phyloP scores from a whole-genome alignment of 2,329 filamentous ascomycete species.

The Paramyrothecium sp. region DNA sequence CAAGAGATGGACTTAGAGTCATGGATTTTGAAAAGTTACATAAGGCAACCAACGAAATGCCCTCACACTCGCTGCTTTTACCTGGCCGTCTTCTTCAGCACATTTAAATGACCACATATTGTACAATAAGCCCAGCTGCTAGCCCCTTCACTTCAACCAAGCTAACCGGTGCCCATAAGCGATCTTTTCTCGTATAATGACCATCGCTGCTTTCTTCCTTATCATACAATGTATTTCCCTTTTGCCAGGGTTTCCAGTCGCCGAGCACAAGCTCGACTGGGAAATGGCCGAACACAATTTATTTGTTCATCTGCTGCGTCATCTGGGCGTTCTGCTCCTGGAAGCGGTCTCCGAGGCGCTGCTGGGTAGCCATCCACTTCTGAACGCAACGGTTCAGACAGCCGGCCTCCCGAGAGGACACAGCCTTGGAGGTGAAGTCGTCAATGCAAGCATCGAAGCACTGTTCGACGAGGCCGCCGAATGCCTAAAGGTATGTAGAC shows the following conservation, averaged over 20 bases:
- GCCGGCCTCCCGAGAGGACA: conserved; percentile 82
- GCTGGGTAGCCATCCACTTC: conserved; percentile 91
- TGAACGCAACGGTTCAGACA: conserved; percentile 94
- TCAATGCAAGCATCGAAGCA: conserved; percentile 98
- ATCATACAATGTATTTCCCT: too few relatives aligned
- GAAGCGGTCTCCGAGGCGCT: conserved; percentile 90
- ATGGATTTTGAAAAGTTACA: not conserved
- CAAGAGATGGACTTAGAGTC: too few relatives aligned
- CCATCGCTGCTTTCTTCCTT: too few relatives aligned
- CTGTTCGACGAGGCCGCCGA: conserved; percentile 59
- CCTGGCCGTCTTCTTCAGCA: too few relatives aligned
- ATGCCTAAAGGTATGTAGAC: conserved; percentile 28
- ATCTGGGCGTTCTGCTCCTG: conserved; percentile 66
- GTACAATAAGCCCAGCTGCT: not conserved
- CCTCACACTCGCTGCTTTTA: not conserved
- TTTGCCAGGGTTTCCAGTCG: too few relatives aligned
- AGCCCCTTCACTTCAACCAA: not conserved
- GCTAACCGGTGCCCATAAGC: not conserved
- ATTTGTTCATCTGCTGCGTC: conserved; percentile 49
- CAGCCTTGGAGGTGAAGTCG: conserved; percentile 96
- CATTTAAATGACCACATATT: not conserved
- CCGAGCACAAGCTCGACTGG: not conserved
- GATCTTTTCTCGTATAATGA: not conserved
- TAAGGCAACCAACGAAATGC: not conserved
- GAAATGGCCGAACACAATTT: conserved; percentile 14